Conservation (phyloP, 2,329 filamentous ascomycete genomes). For the Capronia americana region DNA sequence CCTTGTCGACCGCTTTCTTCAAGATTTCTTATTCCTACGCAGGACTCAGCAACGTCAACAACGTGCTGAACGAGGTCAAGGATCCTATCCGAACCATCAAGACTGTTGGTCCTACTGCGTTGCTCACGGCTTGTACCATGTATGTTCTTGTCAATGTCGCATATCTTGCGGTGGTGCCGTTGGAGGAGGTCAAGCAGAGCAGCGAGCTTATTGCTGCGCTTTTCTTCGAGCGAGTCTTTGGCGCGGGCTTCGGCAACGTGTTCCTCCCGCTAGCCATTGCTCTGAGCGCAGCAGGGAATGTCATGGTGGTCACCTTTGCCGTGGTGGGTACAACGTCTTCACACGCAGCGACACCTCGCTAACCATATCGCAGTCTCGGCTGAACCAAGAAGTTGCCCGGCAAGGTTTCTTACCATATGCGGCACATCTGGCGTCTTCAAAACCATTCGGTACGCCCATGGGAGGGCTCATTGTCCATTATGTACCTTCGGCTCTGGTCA, state of each 20-base stretch:
- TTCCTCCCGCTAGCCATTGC: slow-evolving; percentile 70
- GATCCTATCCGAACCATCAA: slow-evolving; percentile 70
- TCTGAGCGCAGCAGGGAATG: slow-evolving; percentile 71
- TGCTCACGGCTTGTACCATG: slow-evolving; percentile 66
- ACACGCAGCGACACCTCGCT: slow-evolving; percentile 12
- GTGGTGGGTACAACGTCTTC: slow-evolving; percentile 55
- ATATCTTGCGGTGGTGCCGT: slow-evolving; percentile 69
- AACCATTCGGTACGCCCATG: slow-evolving; percentile 70
- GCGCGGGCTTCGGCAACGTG: slow-evolving; percentile 61
- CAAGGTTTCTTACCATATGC: slow-evolving; percentile 74
- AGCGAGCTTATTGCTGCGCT: slow-evolving; percentile 72
- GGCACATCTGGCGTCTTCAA: slow-evolving; percentile 65
- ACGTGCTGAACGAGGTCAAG: slow-evolving; percentile 74
- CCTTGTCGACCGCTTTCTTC: slow-evolving; percentile 69
- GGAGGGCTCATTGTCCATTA: slow-evolving; percentile 73
- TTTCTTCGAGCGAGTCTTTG: slow-evolving; percentile 71
- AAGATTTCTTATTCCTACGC: slow-evolving; percentile 73
- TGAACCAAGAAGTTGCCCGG: slow-evolving; percentile 75
- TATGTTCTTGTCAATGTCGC: slow-evolving; percentile 72
- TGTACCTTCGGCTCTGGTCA: slow-evolving; percentile 71
- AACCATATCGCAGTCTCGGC: slow-evolving; percentile 59
- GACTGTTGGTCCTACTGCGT: slow-evolving; percentile 65
- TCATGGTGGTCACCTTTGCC: slow-evolving; percentile 74
- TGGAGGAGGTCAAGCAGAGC: slow-evolving; percentile 70
- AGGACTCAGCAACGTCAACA: slow-evolving; percentile 70